Percentiles rank a stretch among this genome's conserved stretches.
These are phyloP conservation scores for Naganishia kalamii DNA, from an alignment of 768 basidiomycete species.

Conservation along the genomic window DNA sequence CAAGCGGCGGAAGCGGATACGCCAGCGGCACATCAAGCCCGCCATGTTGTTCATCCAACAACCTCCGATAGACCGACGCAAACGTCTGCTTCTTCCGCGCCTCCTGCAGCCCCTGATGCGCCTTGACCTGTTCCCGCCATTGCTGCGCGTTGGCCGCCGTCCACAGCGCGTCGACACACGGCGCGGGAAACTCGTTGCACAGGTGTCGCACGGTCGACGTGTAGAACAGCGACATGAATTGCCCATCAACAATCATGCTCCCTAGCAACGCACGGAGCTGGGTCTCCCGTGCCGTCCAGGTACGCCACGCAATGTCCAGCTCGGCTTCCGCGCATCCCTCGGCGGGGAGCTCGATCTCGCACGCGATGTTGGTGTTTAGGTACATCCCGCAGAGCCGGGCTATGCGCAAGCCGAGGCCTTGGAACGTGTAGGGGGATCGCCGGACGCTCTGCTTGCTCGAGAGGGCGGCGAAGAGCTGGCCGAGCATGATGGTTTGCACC, in stretches of 20 bases:
- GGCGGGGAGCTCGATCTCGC: slow-evolving; percentile 16
- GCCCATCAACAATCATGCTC: slow-evolving; percentile 20
- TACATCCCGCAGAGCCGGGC: slow-evolving; percentile 18
- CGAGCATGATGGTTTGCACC: slow-evolving; percentile 19
- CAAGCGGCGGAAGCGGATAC: slow-evolving; percentile 8
- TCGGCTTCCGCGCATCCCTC: slow-evolving; percentile 18
- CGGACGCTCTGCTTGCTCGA: slow-evolving; percentile 15
- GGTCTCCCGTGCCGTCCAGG: slow-evolving; percentile 20
- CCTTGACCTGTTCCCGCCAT: slow-evolving; percentile 14
- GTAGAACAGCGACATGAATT: slow-evolving; percentile 17
- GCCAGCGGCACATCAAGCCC: slow-evolving; percentile 1
- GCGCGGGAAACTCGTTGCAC: slow-evolving; percentile 12
- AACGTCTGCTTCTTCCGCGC: background rate
- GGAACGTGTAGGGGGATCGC: slow-evolving; percentile 11
- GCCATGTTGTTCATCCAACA: slow-evolving; percentile 12
- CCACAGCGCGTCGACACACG: slow-evolving; percentile 8
- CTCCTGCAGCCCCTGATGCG: background rate
- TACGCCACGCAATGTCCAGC: slow-evolving; percentile 19
- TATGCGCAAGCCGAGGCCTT: slow-evolving; percentile 16
- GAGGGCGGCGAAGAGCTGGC: slow-evolving; percentile 18
- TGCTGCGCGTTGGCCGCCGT: slow-evolving; percentile 7
- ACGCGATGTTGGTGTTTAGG: slow-evolving; percentile 1
- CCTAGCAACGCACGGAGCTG: slow-evolving; percentile 20
- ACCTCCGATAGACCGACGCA: slow-evolving; percentile 9
- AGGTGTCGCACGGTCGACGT: slow-evolving; percentile 14